Base-by-base conservation (phyloP, 2,329 filamentous ascomycete genomes). In the Nectriaceae sp. region DNA sequence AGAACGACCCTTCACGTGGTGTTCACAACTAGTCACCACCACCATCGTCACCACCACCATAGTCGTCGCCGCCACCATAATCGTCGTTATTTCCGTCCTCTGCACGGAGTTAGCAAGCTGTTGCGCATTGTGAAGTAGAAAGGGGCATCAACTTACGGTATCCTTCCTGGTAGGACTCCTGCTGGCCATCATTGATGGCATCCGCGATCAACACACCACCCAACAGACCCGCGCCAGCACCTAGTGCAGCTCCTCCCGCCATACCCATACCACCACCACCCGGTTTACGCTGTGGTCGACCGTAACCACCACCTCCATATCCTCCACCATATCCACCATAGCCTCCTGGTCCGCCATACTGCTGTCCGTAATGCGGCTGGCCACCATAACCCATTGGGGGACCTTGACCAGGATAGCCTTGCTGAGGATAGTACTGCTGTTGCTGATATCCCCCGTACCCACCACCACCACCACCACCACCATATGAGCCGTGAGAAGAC, bases 161-260 rank as follows among this genome's bases (percentile, higher is more conserved):
- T 46, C 75, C 76, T 0, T 77, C 68, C 35, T 71, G 59, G 47
- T 78, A 86, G 22, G 80, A 79, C 4, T 82, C 75, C 50, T 86
- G 71, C 56, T 88, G 70, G 40, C 78, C 66, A 52, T 85, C 81
- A 47, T 88, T 72, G 42, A 92, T 76, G 1, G 85, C 85, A 62
- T 87, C 76, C 2, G 78, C 85, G 24, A 96, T 69, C 61, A 96
- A 53, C 53, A 83, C 80, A 46, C 91, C 91, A 59, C 90, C 92
- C 1, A 96, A 61, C 65, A 96, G 64, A 68, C 91, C 91, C 54
- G 87, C 91, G 57, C 90, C 91, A 4, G 89, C 69, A 72, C 91
- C 91, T 37, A 96, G 73, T 19, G 89, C 89, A 8, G 86, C 83
- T 43, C 85, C 90, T 40, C 89, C 90, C 2, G 78, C 82, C 50